Base-by-base conservation (phyloP, 2,329 filamentous ascomycete genomes). In the Chrysoporthe puriensis region DNA sequence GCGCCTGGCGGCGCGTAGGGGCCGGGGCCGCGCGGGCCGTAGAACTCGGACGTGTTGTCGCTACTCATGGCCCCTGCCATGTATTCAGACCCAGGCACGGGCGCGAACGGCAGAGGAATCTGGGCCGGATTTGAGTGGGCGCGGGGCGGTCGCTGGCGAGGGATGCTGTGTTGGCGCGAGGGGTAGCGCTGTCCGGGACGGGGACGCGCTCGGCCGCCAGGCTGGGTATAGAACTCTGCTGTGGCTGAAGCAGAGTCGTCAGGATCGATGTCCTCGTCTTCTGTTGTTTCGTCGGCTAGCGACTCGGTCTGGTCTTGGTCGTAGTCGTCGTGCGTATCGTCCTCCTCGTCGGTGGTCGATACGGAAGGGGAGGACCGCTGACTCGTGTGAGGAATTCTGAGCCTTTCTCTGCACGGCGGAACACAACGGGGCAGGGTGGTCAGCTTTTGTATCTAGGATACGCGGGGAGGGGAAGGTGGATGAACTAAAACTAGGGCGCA, bases 1-100 rank as follows among this genome's bases (percentile, higher is more conserved):
- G 63, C 18, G n/a, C 11, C 34, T 7, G 26, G 54, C 21, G 62
- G 52, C 32, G 40, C 48, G 67, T 74, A 76, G 62, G 71, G 77
- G 70, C 80, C 78, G 75, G 71, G 77, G 70, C 80, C 78, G 75
- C 85, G 90, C n/a, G 91, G 88, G 34, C 92, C 88, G 76, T 91
- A 90, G 21, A 42, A 59, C n/a, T 43, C 57, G 40, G 57, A 59
- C 1, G 57, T 26, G 36, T 43, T 43, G 81, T 86, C 83, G 76
- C 85, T 91, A 9, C n/a, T 32, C 81, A 87, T 86, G 50, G 64
- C 65, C 4, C 50, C 50, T 26, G 66, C 61, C 62, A 63, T 46
- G 56, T 62, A 66, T 42, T 70, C 68, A 14, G 42, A 26, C 8
- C 54, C 54, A 2, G 63, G 63, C 63, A 46, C 43, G 66, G 87